Evolutionary conservation across 2,329 filamentous ascomycete genomes (phyloP), one percentile per base, ranked within the genome.

Genomic region (Exophiala xenobiotica): DNA sequence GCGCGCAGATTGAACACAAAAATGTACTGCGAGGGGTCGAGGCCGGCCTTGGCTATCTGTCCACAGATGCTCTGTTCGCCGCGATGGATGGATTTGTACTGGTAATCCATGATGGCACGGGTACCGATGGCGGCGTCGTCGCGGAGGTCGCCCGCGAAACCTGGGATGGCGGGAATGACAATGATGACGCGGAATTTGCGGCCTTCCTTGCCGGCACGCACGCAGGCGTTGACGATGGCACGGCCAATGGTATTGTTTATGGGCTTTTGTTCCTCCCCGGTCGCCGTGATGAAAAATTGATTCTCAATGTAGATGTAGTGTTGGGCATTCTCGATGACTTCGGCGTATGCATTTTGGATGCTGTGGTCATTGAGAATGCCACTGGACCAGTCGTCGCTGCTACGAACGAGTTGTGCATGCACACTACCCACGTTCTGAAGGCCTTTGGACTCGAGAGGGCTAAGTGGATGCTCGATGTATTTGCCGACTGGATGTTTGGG

Each of bases 271-370:
- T 96, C 71, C n/a, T 93, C 85, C 6, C 90, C 90, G 0, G 92
- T 97, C 0, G 93, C 88, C 1, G 90, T 95, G 66, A 95, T 96
- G 77, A 97, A 99, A 74, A 97, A 97, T 64, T 99, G 93, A 64
- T 97, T 97, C 69, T 99, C 93, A 54, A 99, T 96, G 73, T 97
- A 99, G 19, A 99, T 87, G 61, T 83, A 96, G 67, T 97, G 92
- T 70, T 96, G 75, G 0, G 92, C 92, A 45, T 88, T 89, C 44
- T 85, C 78, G 62, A 97, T 97, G 23, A 95, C 74, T 57, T 96
- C 89, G 16, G 76, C 80, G 69, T 95, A 95, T 0, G 90, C 89
- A 62, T 90, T 95, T 61, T 93, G 88, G 51, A 95, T 95, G 43
- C 86, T 90, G 61, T 89, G 85, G 54, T 95, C 90, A 0, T 78